Evolutionary conservation across 192 early-diverging fungal genomes (phyloP).

Genomic region (Endogone sp.): DNA sequence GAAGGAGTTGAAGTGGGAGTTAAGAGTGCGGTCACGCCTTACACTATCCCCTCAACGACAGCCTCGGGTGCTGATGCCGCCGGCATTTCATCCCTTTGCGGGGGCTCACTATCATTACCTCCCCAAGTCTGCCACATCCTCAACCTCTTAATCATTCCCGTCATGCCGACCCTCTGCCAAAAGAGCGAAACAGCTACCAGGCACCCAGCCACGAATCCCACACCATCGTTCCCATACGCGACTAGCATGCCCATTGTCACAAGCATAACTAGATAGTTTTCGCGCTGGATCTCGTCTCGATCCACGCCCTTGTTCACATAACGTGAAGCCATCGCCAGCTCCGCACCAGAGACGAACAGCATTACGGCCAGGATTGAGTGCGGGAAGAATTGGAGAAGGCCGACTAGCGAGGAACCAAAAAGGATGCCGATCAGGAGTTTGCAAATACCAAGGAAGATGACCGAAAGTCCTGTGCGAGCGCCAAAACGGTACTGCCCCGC

Average conservation of each 20-base stretch:
- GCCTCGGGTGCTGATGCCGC: neutral
- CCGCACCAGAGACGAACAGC: constrained; percentile 79
- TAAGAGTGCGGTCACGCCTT: too few species aligned
- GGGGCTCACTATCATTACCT: neutral
- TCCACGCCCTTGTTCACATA: constrained; percentile 44
- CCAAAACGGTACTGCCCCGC: constrained; percentile 95
- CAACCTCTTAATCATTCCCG: neutral
- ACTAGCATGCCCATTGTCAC: constrained; percentile 66
- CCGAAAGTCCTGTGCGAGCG: constrained; percentile 74
- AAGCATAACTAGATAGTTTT: constrained; percentile 68
- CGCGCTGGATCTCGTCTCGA: constrained; percentile 32
- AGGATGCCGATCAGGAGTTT: constrained; percentile 81
- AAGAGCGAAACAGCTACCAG: constrained; percentile 24
- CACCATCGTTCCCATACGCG: constrained; percentile 77
- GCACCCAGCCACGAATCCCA: constrained; percentile 73
- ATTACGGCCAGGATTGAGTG: constrained; percentile 79
- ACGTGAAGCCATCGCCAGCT: constrained; percentile 32
- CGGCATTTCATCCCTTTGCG: neutral
- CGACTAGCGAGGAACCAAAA: constrained; percentile 77
- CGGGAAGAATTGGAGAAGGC: constrained; percentile 69
- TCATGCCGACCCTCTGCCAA: constrained; percentile 5
- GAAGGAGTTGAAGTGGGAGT: too few species aligned
- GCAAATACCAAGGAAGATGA: constrained; percentile 69
- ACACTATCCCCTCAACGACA: neutral
- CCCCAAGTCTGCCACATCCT: neutral